Evolutionary conservation across 2,329 filamentous ascomycete species (phyloP), one percentile per base, ranked within the genome.

Genomic region (Aspergillus sp.): DNA sequence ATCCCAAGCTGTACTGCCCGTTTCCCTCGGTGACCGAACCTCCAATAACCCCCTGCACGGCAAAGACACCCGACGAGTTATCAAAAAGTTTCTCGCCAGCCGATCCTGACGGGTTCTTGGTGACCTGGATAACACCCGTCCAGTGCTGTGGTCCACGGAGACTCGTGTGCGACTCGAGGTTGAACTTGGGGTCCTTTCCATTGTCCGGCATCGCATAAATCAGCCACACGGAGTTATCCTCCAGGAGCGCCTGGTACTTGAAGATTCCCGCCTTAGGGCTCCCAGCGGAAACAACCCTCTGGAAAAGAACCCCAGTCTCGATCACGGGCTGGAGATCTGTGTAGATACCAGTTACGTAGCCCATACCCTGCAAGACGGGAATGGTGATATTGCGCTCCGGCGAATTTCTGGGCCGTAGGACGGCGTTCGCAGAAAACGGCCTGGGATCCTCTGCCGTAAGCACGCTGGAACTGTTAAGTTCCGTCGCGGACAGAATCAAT

Each of bases 341-440:
- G 66, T 90, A 97, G 12, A 85, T 66, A 0, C 76, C 90, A 4
- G 90, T 96, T 12, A 95, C 74, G 57, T 89, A 94, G 0, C 81
- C 84, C 81, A 94, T 93, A 7, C 93, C 93, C 61, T 97, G 91
- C 0, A 94, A 81, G 5, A 96, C 62, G 0, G 90, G 89, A 53
- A 94, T 88, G 0, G 80, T 83, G 19, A 97, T 76, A 1, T 77
- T 73, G 0, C 84, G 78, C 1, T 73, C 64, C 5, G 76, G 74
- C 2, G 72, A 71, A n/a, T 65, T 60, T 26, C 73, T 70, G 2
- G 76, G 73, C 43, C 72, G 76, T 30, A 97, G 72, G 40, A 86
- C 83, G 41, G 88, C 80, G 52, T 88, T 81, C 9, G 76, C 77
- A 0, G 79, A 81, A 57, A 82, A 80, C 2, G 74, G 74, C 45